These are phyloP conservation scores for Simplicillium sp. DNA, from an alignment of 2,329 filamentous ascomycete genomes.

Conservation along the genomic window DNA sequence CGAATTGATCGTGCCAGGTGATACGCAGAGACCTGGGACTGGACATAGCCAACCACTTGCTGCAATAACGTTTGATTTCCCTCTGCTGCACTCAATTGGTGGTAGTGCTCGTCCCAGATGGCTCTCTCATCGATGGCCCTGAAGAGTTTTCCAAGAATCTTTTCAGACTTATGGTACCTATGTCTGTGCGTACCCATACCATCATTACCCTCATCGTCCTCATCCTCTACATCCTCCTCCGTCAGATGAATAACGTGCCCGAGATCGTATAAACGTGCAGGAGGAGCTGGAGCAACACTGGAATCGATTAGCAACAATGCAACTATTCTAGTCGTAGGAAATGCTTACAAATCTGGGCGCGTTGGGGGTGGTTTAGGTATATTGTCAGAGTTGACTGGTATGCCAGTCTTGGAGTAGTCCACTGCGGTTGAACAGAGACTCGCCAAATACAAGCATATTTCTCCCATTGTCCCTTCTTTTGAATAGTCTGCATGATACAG, in stretches of 20 bases:
- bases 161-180: conserved; percentile 57
- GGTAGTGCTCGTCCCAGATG: conserved; percentile 44
- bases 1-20: conserved; percentile 12
- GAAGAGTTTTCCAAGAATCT: conserved; percentile 62
- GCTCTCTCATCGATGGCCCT: conserved; percentile 62
- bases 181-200: conserved; percentile 33
- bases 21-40: conserved; percentile 10
- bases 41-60: conserved; percentile 20
- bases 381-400: conserved; percentile 37
- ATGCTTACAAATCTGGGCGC: conserved; percentile 47
- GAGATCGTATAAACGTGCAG: conserved; percentile 31
- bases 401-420: conserved; percentile 69
- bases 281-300: conserved; percentile 28
- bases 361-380: conserved; percentile 29
- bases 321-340: background rate
- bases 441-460: conserved; percentile 45
- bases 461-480: conserved; percentile 38
- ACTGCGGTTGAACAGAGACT: conserved; percentile 61
- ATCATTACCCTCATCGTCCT: conserved; percentile 27
- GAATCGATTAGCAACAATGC: background rate
- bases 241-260: conserved; percentile 27
- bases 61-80: conserved; percentile 32
- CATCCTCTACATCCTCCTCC: conserved; percentile 15
- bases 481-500: conserved; percentile 54
- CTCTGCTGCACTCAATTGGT: conserved; percentile 22